Evolutionary conservation across 2,329 filamentous ascomycete species (phyloP).

Genomic region (Biscogniauxia sp.): DNA sequence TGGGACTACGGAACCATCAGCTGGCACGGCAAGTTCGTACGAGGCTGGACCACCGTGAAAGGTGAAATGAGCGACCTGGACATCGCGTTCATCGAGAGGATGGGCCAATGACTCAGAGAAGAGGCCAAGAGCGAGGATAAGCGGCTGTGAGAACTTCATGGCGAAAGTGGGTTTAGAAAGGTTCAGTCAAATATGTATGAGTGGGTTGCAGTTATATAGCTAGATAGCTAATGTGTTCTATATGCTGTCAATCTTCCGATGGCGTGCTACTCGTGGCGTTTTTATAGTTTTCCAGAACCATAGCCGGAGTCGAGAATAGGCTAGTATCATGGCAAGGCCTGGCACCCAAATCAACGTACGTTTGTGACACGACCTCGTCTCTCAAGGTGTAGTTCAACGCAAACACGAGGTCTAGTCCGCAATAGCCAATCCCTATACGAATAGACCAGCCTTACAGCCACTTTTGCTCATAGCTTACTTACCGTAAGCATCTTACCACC

Average conservation of each 20-base stretch:
- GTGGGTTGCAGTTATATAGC: neutral
- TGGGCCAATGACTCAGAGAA: constrained; percentile 14
- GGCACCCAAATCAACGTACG: neutral
- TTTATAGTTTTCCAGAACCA: neutral
- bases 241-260: neutral
- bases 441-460: neutral
- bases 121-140: constrained; percentile 20
- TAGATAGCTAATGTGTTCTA: no score
- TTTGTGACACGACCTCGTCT: neutral
- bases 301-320: neutral
- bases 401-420: neutral
- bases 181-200: neutral
- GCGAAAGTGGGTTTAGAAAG: neutral
- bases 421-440: neutral
- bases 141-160: constrained; percentile 18
- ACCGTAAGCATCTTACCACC: neutral
- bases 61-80: constrained; percentile 40
- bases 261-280: neutral
- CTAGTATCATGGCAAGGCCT: neutral
- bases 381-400: neutral
- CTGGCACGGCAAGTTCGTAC: constrained; percentile 41
- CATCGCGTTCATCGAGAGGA: constrained; percentile 25
- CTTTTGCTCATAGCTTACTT: neutral
- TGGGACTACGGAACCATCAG: constrained; percentile 37
- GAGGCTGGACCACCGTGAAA: constrained; percentile 42